Percentiles rank a stretch among this genome's conserved stretches.
phyloP scores from a whole-genome alignment of 2,329 filamentous ascomycete species.

The Macrophomina phaseolina region DNA sequence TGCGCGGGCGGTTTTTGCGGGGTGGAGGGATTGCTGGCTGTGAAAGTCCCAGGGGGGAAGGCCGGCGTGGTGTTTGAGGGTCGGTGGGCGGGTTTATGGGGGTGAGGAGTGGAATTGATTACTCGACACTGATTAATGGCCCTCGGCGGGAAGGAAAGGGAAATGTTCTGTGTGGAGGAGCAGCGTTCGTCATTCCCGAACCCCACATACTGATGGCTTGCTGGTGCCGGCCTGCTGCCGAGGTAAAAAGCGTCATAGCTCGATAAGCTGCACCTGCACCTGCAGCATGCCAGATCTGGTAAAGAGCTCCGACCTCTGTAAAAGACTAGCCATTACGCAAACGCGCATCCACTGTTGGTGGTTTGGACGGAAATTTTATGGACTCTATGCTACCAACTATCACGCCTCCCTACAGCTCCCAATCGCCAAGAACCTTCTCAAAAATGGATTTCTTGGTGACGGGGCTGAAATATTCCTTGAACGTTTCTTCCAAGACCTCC shows the following conservation, averaged over 20 bases:
- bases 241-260: slow-evolving; percentile 22
- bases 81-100: background rate
- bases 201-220: slow-evolving; percentile 1
- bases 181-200: slow-evolving; percentile 10
- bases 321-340: no score
- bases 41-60: background rate
- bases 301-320: background rate
- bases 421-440: slow-evolving; percentile 20
- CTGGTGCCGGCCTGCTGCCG: slow-evolving; percentile 10
- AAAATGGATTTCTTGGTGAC: slow-evolving; percentile 25
- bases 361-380: background rate
- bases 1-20: background rate
- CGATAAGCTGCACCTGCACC: background rate
- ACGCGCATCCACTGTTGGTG: no score
- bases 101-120: background rate
- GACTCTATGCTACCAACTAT: background rate
- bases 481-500: slow-evolving; percentile 68
- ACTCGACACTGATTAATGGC: background rate
- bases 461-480: slow-evolving; percentile 69
- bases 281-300: background rate
- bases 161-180: background rate
- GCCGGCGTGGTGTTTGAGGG: background rate
- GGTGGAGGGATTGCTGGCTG: background rate
- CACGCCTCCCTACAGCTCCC: slow-evolving; percentile 17
- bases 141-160: background rate